Evolutionary conservation across 495 filamentous ascomycete genomes (phyloP), one percentile per base, ranked within the genome.

Genomic region (Penicillium steckii): DNA sequence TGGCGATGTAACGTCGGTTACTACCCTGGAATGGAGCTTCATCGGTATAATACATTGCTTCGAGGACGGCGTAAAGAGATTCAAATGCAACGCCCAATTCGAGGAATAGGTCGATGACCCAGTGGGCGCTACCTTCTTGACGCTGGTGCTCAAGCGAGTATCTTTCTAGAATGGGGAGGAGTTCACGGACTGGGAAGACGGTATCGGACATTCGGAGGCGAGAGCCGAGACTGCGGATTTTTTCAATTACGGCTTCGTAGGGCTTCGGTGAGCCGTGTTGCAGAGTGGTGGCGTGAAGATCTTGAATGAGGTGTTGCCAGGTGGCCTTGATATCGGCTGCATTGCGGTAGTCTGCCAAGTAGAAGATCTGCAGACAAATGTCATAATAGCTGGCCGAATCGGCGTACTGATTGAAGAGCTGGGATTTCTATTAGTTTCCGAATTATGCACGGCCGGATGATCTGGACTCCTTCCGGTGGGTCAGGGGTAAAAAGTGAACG

Each of bases 351-450:
- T 97, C 88, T 25, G 91, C 92, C 0, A 84, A 76, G 69, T 90
- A 86, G 72, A 89, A 97, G 59, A 97, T 95, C 44, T 89, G 78
- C 19, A 99, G 83, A 67, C 87, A 95, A 49, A 99, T 83, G 64
- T 97, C 94, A 71, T 87, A 88, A 75, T 97, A 99, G 47, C 80
- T 81, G 6, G 86, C 93, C 57, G 88, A 84, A 60, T 97, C 92
- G 50, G 90, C 88, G 63, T 88, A 97, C 46, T 79, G 70, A 65
- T 99, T 96, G 76, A 86, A 99, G 27, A 99, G 84, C 89, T 96
- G 55, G 25, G 35, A 22, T 32, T n/a, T n/a, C n/a, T n/a, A n/a
- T n/a, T n/a, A n/a, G n/a, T 40, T 24, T 33, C 30, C 8, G 6
- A 26, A 25, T 6, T 7, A 21, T 3, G 17, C 19, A 8, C 29